Conservation (phyloP, 352 stramenopile genomes). For the Phytophthora sojae region DNA sequence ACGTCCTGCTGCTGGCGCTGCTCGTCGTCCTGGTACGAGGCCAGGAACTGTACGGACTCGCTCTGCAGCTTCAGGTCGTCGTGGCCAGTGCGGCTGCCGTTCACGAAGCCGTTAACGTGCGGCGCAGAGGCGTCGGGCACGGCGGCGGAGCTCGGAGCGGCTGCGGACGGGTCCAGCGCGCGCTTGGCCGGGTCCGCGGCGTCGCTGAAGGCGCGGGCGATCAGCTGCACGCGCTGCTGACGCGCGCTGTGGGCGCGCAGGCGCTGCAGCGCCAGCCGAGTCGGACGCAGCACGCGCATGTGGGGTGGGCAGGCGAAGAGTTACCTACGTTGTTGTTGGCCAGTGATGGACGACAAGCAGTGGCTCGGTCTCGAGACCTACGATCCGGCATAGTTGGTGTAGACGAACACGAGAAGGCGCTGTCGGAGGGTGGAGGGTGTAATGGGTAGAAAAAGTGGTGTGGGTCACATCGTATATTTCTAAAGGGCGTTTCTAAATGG, state of each 20-base stretch:
- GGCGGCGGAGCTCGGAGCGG: neutral
- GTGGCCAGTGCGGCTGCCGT: slow-evolving; percentile 14
- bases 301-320: slow-evolving; percentile 23
- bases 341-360: slow-evolving; percentile 27
- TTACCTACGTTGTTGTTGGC: slow-evolving; percentile 15
- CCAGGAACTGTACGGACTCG: slow-evolving; percentile 35
- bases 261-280: slow-evolving; percentile 49
- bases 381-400: slow-evolving; percentile 5
- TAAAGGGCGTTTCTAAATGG: too few species aligned
- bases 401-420: too few species aligned
- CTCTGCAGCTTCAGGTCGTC: neutral
- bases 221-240: slow-evolving; percentile 38
- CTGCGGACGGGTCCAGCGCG: neutral
- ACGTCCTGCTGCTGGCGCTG: slow-evolving; percentile 48
- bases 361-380: slow-evolving; percentile 2
- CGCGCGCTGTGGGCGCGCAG: slow-evolving; percentile 28
- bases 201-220: slow-evolving; percentile 58
- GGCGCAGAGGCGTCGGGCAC: slow-evolving; percentile 4
- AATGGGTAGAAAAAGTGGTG: too few species aligned
- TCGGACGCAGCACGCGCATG: slow-evolving; percentile 48
- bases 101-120: slow-evolving; percentile 25
- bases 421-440: too few species aligned
- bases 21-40: slow-evolving; percentile 38
- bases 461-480: too few species aligned
- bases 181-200: slow-evolving; percentile 37